phyloP scores from a whole-genome alignment of 352 stramenopile genomes.

The Lagenidium sp. region DNA sequence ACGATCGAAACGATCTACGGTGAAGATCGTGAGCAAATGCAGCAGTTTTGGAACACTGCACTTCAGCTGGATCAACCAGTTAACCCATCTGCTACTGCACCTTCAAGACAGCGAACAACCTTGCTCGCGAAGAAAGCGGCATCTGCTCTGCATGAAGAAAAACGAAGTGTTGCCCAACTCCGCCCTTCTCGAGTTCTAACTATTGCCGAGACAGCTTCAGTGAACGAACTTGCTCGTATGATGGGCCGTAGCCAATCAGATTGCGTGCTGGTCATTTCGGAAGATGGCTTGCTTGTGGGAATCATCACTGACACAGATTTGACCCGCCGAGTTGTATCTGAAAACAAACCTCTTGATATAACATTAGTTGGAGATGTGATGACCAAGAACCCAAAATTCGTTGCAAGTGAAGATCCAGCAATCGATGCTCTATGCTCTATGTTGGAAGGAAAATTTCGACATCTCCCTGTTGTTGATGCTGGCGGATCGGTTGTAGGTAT shows the following conservation, averaged over 20 bases:
- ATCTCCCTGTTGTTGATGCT: constrained; percentile 76
- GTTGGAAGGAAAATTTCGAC: constrained; percentile 84
- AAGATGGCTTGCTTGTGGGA: constrained; percentile 83
- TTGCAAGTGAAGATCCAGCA: constrained; percentile 70
- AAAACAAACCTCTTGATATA: constrained; percentile 62
- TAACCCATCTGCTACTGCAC: constrained; percentile 23
- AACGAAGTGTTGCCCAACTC: constrained; percentile 72
- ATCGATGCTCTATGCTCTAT: constrained; percentile 83
- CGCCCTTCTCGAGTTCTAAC: constrained; percentile 87
- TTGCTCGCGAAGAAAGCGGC: constrained; percentile 30
- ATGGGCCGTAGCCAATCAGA: constrained; percentile 89
- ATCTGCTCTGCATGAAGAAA: constrained; percentile 53
- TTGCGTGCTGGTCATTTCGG: constrained; percentile 89
- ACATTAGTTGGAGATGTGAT: constrained; percentile 74
- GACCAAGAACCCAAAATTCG: constrained; percentile 79
- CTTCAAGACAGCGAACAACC: constrained; percentile 38
- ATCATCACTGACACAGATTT: constrained; percentile 95
- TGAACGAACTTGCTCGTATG: constrained; percentile 82
- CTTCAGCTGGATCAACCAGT: constrained; percentile 68
- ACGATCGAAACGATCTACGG: constrained; percentile 86
- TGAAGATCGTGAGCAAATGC: constrained; percentile 80
- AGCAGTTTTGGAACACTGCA: constrained; percentile 86
- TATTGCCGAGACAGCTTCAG: constrained; percentile 54
- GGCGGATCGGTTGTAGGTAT: constrained; percentile 90
- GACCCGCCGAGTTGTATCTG: constrained; percentile 70